Conservation (phyloP, 176 grass and related monocot species). For the Hordeum marinum region DNA sequence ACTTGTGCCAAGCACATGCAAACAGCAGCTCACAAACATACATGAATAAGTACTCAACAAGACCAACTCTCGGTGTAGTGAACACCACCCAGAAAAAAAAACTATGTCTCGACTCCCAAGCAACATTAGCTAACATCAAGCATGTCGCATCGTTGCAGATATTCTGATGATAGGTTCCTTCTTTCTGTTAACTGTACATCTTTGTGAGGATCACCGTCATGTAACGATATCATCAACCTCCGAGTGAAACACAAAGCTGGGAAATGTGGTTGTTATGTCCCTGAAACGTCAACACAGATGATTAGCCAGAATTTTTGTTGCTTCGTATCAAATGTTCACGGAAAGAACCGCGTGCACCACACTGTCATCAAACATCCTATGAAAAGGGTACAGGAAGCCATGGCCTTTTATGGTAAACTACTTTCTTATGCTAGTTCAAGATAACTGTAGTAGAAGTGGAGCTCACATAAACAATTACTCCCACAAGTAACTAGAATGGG, state of each 20-base stretch:
- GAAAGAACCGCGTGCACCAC: background rate
- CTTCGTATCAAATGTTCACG: slow-evolving; percentile 8
- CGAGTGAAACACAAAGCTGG: slow-evolving; percentile 90
- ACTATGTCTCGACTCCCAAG: background rate
- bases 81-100: slow-evolving; percentile 19
- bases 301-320: background rate
- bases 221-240: slow-evolving; percentile 81
- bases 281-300: slow-evolving; percentile 35
- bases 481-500: background rate
- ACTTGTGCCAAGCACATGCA: background rate
- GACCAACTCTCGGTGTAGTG: background rate
- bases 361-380: background rate
- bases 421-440: background rate
- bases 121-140: slow-evolving; percentile 13
- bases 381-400: background rate
- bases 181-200: slow-evolving; percentile 28
- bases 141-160: background rate
- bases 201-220: slow-evolving; percentile 23
- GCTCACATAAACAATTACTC: slow-evolving; percentile 4
- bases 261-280: slow-evolving; percentile 99
- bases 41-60: background rate
- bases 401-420: background rate
- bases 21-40: background rate
- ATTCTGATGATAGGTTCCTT: background rate
- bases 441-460: background rate